These are phyloP conservation scores for Xylaria acuta DNA, from an alignment of 495 filamentous ascomycete species.

Conservation along the genomic window DNA sequence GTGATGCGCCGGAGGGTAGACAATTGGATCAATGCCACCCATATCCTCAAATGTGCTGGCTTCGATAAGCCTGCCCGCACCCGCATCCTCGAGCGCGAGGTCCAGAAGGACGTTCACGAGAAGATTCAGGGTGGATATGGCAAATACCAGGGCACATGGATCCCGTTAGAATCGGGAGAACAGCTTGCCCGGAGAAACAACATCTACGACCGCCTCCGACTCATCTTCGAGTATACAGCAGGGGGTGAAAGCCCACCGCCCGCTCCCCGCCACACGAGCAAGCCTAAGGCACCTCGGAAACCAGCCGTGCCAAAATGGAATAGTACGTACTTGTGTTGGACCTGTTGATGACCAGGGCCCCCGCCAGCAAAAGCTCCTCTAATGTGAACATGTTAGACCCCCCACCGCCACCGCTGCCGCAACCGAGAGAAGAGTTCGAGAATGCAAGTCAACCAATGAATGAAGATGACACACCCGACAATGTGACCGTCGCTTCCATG, in stretches of 20 bases:
- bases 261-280: slow-evolving; percentile 88
- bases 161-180: slow-evolving; percentile 82
- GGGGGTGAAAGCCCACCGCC: slow-evolving; percentile 88
- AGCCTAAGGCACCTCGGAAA: slow-evolving; percentile 71
- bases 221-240: slow-evolving; percentile 89
- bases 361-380: slow-evolving; percentile 19
- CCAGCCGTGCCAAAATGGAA: slow-evolving; percentile 62
- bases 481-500: slow-evolving; percentile 76
- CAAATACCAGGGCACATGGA: slow-evolving; percentile 99
- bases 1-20: slow-evolving; percentile 91
- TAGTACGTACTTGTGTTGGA: slow-evolving; percentile 43
- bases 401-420: slow-evolving; percentile 34
- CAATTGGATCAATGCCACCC: slow-evolving; percentile 94
- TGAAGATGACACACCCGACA: slow-evolving; percentile 83
- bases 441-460: slow-evolving; percentile 64
- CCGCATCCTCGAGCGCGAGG: slow-evolving; percentile 92
- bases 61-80: slow-evolving; percentile 88
- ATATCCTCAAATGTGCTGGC: slow-evolving; percentile 81
- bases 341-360: not conserved
- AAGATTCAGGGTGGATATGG: slow-evolving; percentile 98
- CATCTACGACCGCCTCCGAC: slow-evolving; percentile 76
- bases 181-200: slow-evolving; percentile 84
- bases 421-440: slow-evolving; percentile 52
- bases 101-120: slow-evolving; percentile 94
- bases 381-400: slow-evolving; percentile 39